Evolutionary conservation across 2,329 filamentous ascomycete genomes (phyloP).

Genomic region (Elsinoe perseae): DNA sequence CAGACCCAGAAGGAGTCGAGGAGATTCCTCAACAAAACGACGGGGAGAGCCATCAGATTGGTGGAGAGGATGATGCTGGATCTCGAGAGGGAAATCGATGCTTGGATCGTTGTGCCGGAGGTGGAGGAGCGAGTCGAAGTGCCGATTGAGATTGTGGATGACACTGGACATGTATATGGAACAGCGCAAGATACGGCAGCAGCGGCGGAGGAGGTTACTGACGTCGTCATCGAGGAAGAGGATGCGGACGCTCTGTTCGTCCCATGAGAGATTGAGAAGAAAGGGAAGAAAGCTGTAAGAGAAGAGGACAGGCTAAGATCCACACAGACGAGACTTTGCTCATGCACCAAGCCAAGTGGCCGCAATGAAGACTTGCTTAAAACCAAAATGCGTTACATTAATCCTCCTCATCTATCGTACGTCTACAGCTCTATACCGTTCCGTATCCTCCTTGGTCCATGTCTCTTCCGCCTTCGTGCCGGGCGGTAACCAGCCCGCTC

Average conservation of each 20-base stretch:
- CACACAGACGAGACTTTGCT: neutral
- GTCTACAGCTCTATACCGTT: slow-evolving; percentile 13
- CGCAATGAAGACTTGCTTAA: too few species aligned
- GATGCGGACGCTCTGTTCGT: too few species aligned
- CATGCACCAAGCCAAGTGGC: neutral
- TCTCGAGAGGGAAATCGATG: neutral
- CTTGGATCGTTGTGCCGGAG: neutral
- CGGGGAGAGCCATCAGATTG: neutral
- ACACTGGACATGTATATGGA: neutral
- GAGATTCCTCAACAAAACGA: neutral
- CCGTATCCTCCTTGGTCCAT: slow-evolving; percentile 45
- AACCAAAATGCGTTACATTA: neutral
- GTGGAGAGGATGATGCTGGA: neutral
- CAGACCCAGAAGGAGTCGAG: neutral
- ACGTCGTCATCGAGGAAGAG: neutral
- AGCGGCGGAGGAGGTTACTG: neutral
- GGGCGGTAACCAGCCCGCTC: slow-evolving; percentile 57
- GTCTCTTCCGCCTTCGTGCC: slow-evolving; percentile 83
- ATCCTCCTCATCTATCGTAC: slow-evolving; percentile 8
- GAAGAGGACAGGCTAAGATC: too few species aligned
- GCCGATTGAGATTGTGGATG: neutral
- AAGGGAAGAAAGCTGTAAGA: too few species aligned
- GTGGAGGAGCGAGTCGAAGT: neutral
- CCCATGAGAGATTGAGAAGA: too few species aligned
- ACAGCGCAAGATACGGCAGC: neutral